Percentiles rank a stretch among this genome's conserved stretches.
phyloP scores from a whole-genome alignment of 192 early-diverging fungal genomes.

The Linnemannia zychae region DNA sequence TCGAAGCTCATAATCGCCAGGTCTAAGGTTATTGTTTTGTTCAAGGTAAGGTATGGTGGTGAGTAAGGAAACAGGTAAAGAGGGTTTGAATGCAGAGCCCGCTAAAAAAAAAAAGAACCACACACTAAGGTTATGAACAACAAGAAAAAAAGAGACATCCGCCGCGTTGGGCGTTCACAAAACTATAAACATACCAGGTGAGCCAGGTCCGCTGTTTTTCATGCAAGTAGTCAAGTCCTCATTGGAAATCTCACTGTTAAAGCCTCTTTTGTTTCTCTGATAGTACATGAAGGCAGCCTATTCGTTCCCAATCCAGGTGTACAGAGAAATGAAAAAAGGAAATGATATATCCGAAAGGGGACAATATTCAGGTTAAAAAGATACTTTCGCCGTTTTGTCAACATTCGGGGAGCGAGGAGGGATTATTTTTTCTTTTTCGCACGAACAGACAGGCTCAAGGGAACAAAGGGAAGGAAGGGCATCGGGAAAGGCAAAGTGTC shows the following conservation, averaged over 20 bases:
- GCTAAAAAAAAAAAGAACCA: neutral
- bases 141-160: neutral
- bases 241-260: slow-evolving; percentile 33
- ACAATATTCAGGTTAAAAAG: neutral
- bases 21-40: slow-evolving; percentile 30
- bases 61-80: neutral
- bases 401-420: too few species aligned
- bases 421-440: neutral
- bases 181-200: slow-evolving; percentile 57
- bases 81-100: neutral
- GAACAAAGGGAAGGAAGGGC: neutral
- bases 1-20: slow-evolving; percentile 76
- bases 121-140: neutral
- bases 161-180: neutral
- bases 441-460: neutral
- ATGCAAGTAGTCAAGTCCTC: slow-evolving; percentile 69
- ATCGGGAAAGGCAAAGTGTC: neutral
- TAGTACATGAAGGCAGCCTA: slow-evolving; percentile 78
- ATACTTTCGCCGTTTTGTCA: slow-evolving; percentile 7
- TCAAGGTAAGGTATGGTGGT: neutral
- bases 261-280: slow-evolving; percentile 64
- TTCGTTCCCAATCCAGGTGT: neutral
- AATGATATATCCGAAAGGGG: neutral
- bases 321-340: neutral
- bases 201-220: slow-evolving; percentile 74